Conservation (phyloP, 495 filamentous ascomycete species). For the Lophium mytilinum region DNA sequence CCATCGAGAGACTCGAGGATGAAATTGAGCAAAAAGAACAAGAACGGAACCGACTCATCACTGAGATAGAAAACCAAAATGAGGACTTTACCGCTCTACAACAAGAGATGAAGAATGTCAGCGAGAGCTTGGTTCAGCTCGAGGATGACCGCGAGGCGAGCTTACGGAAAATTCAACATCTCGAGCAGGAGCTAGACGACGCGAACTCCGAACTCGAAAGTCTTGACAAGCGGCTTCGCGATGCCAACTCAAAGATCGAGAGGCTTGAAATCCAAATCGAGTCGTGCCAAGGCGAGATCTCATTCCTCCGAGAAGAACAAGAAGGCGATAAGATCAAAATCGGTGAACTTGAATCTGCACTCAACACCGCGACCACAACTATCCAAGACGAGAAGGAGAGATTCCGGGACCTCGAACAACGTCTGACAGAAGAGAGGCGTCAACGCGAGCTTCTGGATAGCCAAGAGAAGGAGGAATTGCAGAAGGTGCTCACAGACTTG, state of each 20-base stretch:
- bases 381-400: constrained; percentile 77
- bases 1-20: constrained; percentile 73
- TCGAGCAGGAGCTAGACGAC: constrained; percentile 35
- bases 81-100: constrained; percentile 82
- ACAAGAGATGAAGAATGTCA: constrained; percentile 82
- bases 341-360: constrained; percentile 74
- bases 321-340: constrained; percentile 98
- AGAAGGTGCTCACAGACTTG: constrained; percentile 72
- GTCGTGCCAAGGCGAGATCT: constrained; percentile 84
- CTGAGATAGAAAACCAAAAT: constrained; percentile 59
- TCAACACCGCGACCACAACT: constrained; percentile 63
- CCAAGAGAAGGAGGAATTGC: constrained; percentile 81
- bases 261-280: constrained; percentile 84
- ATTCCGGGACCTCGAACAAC: constrained; percentile 66
- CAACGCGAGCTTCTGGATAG: constrained; percentile 80
- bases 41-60: constrained; percentile 63
- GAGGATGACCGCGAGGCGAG: constrained; percentile 64
- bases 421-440: constrained; percentile 67
- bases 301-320: constrained; percentile 93
- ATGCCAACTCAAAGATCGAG: constrained; percentile 73
- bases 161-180: constrained; percentile 29
- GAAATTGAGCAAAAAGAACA: constrained; percentile 64
- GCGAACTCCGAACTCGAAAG: constrained; percentile 41
- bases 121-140: constrained; percentile 71
- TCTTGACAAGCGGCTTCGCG: constrained; percentile 53